These are phyloP conservation scores for Saccharomyces hybrid DNA, from an alignment of 1,139 yeast species.

Conservation along the genomic window DNA sequence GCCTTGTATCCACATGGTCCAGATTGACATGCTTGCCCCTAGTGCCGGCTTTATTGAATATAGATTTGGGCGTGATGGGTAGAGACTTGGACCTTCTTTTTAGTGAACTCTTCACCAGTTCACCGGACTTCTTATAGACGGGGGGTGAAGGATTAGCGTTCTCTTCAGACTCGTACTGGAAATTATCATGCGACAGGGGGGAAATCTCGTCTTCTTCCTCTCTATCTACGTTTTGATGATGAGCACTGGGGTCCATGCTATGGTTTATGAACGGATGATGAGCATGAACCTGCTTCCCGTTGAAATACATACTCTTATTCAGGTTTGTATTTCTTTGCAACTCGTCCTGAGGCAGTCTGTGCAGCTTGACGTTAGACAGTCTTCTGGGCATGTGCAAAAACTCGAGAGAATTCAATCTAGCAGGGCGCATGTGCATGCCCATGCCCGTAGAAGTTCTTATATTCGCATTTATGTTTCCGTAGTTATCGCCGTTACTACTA, in stretches of 20 bases:
- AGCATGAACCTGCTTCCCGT: neutral
- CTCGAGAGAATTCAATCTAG: constrained; percentile 14
- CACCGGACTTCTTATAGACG: constrained; percentile 29
- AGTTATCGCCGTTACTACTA: constrained; percentile 1
- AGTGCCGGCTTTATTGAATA: constrained; percentile 3
- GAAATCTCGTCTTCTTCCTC: neutral
- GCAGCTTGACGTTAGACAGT: constrained; percentile 16
- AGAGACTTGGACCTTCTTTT: constrained; percentile 27
- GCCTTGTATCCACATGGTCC: neutral
- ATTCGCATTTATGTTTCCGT: constrained; percentile 3
- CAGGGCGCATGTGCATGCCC: neutral
- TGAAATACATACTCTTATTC: constrained; percentile 12
- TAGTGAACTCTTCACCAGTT: constrained; percentile 23
- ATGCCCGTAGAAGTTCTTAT: neutral
- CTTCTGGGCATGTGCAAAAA: constrained; percentile 24
- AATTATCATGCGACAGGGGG: neutral
- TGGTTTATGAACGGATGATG: neutral
- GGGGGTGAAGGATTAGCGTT: constrained; percentile 14
- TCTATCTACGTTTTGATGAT: neutral
- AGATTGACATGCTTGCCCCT: constrained; percentile 1
- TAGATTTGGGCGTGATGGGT: constrained; percentile 21
- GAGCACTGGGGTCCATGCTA: neutral
- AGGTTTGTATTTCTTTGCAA: constrained; percentile 20
- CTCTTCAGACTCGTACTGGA: neutral
- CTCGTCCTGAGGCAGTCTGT: constrained; percentile 14